A percentile compares a stretch with the other conserved stretches of the same genome.
Conservation (phyloP, 805 yeast genomes). For the Metschnikowia kofuensis region DNA sequence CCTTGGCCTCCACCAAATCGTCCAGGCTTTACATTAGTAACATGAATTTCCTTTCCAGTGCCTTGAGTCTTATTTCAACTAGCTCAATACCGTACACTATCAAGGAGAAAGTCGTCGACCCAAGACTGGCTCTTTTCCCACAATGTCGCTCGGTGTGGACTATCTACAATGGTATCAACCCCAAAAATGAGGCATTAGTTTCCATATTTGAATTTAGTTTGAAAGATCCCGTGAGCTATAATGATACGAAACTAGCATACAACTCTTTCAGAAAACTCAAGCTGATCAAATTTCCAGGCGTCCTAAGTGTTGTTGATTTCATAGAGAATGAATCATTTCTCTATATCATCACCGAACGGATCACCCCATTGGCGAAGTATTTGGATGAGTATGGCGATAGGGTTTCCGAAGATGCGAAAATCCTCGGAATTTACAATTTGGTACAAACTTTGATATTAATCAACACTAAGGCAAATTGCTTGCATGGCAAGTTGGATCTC, state of each 20-base stretch:
- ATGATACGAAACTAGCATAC: conserved; percentile 29
- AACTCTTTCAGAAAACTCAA: conserved; percentile 46
- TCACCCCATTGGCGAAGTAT: conserved; percentile 47
- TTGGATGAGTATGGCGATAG: conserved; percentile 28
- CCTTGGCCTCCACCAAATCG: not conserved
- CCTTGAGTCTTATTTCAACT: conserved; percentile 57
- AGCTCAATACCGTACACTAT: conserved; percentile 56
- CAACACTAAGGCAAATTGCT: conserved; percentile 53
- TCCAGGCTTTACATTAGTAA: not conserved
- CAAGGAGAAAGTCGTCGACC: conserved; percentile 41
- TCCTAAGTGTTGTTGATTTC: conserved; percentile 59
- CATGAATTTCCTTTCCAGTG: conserved; percentile 70
- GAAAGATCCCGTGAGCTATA: conserved; percentile 32
- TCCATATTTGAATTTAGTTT: conserved; percentile 66
- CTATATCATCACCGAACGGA: conserved; percentile 67
- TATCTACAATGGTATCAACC: conserved; percentile 55
- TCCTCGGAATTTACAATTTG: conserved; percentile 57
- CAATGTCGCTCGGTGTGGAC: conserved; percentile 53
- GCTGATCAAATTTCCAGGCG: conserved; percentile 66
- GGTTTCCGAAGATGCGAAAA: conserved; percentile 34
- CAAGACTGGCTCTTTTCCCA: conserved; percentile 16
- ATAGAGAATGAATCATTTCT: conserved; percentile 56
- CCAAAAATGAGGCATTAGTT: conserved; percentile 51
- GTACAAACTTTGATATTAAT: conserved; percentile 55
- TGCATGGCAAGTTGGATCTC: conserved; percentile 60